A percentile compares a stretch with the other conserved stretches of the same genome.
These are phyloP conservation scores for Candida dajiaensis DNA, from an alignment of 805 yeast genomes.

Conservation along the genomic window DNA sequence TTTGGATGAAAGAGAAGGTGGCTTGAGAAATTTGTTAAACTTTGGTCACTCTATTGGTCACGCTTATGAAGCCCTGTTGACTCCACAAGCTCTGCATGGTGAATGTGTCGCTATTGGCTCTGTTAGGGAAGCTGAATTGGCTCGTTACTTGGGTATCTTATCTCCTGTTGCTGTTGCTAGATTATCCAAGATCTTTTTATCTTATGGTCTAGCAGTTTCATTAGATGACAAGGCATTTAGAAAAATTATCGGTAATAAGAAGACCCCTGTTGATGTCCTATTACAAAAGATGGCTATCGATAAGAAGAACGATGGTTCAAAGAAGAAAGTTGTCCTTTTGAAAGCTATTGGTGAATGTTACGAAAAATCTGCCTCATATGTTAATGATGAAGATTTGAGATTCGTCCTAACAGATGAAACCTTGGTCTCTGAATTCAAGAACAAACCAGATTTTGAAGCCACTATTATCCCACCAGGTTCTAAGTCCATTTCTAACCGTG, in stretches of 20 bases:
- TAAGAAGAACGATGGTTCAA: slow-evolving; percentile 91
- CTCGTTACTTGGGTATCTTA: slow-evolving; percentile 85
- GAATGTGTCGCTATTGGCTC: slow-evolving; percentile 99
- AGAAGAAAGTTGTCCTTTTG: slow-evolving; percentile 80
- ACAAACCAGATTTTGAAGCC: slow-evolving; percentile 22
- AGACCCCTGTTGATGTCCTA: slow-evolving; percentile 70
- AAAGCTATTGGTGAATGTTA: slow-evolving; percentile 84
- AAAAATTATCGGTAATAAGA: slow-evolving; percentile 61
- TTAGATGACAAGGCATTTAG: slow-evolving; percentile 66
- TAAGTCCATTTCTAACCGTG: slow-evolving; percentile 94
- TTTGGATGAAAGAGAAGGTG: slow-evolving; percentile 91
- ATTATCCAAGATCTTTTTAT: slow-evolving; percentile 70
- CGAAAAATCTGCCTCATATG: slow-evolving; percentile 82
- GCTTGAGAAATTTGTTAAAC: slow-evolving; percentile 84
- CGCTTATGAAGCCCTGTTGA: slow-evolving; percentile 95
- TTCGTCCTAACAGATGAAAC: slow-evolving; percentile 81
- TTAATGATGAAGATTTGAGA: slow-evolving; percentile 72
- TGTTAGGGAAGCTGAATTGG: slow-evolving; percentile 88
- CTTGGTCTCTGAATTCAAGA: slow-evolving; percentile 52
- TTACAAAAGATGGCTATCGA: slow-evolving; percentile 89
- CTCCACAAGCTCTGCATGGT: slow-evolving; percentile 95
- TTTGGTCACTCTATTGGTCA: slow-evolving; percentile 98
- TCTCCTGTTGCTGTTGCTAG: slow-evolving; percentile 94
- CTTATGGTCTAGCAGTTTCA: slow-evolving; percentile 82
- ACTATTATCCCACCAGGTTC: slow-evolving; percentile 90